Conservation (phyloP, 2,329 filamentous ascomycete genomes). For the Fusarium luffae region DNA sequence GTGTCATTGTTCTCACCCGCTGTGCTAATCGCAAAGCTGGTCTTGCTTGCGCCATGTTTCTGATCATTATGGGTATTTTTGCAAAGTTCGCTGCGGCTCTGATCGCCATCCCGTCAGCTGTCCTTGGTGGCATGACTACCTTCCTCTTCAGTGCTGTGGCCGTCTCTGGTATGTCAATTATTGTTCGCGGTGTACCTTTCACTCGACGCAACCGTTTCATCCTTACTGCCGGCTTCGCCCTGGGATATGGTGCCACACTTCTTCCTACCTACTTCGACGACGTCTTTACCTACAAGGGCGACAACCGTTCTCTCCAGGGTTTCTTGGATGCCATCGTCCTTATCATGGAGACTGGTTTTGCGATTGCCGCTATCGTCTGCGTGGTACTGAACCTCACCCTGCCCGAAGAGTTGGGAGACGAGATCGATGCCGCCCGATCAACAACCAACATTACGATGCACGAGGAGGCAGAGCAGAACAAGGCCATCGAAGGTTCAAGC, state of each 20-base stretch:
- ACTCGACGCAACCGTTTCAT: conserved; percentile 86
- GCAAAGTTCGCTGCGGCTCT: conserved; percentile 85
- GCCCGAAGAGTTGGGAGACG: conserved; percentile 79
- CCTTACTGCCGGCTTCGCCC: conserved; percentile 76
- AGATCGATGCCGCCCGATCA: conserved; percentile 44
- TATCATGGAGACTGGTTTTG: conserved; percentile 80
- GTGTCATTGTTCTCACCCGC: conserved; percentile 82
- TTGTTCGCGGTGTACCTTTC: conserved; percentile 75
- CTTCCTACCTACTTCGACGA: conserved; percentile 74
- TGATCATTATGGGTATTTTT: conserved; percentile 84
- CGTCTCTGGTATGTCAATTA: conserved; percentile 81
- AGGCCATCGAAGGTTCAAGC: conserved; percentile 24
- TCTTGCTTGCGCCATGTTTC: conserved; percentile 80
- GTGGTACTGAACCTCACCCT: conserved; percentile 79
- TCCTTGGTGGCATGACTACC: conserved; percentile 79
- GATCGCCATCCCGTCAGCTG: conserved; percentile 76
- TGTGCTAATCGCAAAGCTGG: conserved; percentile 85
- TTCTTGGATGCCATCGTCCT: conserved; percentile 80
- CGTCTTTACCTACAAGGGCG: conserved; percentile 78
- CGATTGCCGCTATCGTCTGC: conserved; percentile 77
- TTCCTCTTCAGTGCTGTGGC: conserved; percentile 84
- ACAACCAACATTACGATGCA: conserved; percentile 32
- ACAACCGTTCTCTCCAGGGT: conserved; percentile 74
- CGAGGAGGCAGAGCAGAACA: conserved; percentile 12
- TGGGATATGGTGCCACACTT: conserved; percentile 78